A percentile compares a stretch with the other conserved stretches of the same genome.
phyloP scores from a whole-genome alignment of 192 early-diverging fungal species.

The Coemansia pectinata region DNA sequence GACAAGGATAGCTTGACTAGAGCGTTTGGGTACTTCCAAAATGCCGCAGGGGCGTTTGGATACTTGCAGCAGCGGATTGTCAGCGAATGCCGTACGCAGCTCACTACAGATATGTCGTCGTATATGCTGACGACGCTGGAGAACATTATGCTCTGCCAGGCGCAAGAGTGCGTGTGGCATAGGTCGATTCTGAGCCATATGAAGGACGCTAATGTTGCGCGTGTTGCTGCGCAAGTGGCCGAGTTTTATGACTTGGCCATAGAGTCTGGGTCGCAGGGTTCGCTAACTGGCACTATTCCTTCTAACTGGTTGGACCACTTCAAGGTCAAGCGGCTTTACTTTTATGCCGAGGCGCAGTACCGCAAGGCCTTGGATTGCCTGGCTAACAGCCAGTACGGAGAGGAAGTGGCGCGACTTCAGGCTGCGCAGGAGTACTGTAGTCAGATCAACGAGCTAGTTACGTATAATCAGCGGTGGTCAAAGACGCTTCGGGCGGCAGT shows the following conservation, averaged over 20 bases:
- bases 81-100: slow-evolving; percentile 64
- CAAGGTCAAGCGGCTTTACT: slow-evolving; percentile 73
- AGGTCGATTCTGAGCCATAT: slow-evolving; percentile 80
- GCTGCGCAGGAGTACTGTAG: slow-evolving; percentile 35
- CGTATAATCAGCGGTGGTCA: slow-evolving; percentile 46
- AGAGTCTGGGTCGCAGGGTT: slow-evolving; percentile 64
- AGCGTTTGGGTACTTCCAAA: slow-evolving; percentile 80
- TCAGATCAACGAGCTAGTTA: slow-evolving; percentile 32
- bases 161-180: slow-evolving; percentile 92
- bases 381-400: slow-evolving; percentile 76
- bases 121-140: slow-evolving; percentile 67
- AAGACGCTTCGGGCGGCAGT: slow-evolving; percentile 30
- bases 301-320: slow-evolving; percentile 68
- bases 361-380: slow-evolving; percentile 75
- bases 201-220: slow-evolving; percentile 74
- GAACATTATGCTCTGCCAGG: slow-evolving; percentile 88
- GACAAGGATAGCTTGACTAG: slow-evolving; percentile 75
- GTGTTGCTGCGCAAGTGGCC: slow-evolving; percentile 73
- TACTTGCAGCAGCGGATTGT: slow-evolving; percentile 62
- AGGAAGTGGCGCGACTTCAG: slow-evolving; percentile 77
- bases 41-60: slow-evolving; percentile 77
- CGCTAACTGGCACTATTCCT: slow-evolving; percentile 58
- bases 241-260: slow-evolving; percentile 70
- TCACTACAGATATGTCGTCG: slow-evolving; percentile 70
- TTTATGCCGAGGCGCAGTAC: slow-evolving; percentile 75